Conservation (phyloP, 768 basidiomycete genomes). For the Dioszegia aurantiaca region DNA sequence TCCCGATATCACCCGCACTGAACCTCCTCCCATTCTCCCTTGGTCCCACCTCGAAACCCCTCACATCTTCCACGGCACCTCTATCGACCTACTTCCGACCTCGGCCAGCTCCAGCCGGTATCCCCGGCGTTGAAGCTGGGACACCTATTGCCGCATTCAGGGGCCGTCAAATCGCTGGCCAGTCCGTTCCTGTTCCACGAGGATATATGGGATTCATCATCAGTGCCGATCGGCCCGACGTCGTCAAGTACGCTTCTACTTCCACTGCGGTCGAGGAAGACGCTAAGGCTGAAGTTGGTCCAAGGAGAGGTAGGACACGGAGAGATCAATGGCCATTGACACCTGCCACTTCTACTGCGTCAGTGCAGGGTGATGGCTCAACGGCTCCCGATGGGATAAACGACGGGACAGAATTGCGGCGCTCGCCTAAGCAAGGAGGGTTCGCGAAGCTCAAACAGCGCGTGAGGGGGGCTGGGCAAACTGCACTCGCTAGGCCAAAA, state of each 20-base stretch:
- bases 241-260: constrained; percentile 14
- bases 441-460: constrained; percentile 7
- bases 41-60: constrained; percentile 23
- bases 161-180: constrained; percentile 36
- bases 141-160: constrained; percentile 36
- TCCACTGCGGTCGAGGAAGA: neutral
- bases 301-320: neutral
- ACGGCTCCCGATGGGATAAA: neutral
- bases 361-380: neutral
- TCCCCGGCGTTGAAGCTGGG: constrained; percentile 22
- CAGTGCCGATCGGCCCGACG: constrained; percentile 13
- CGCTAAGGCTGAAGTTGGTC: neutral
- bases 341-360: constrained; percentile 20
- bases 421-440: constrained; percentile 17
- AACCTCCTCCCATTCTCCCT: constrained; percentile 43
- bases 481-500: constrained; percentile 34
- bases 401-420: constrained; percentile 13
- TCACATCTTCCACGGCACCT: constrained; percentile 18
- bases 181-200: constrained; percentile 28
- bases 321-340: constrained; percentile 23
- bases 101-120: constrained; percentile 22
- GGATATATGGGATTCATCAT: constrained; percentile 37
- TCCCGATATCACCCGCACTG: constrained; percentile 22
- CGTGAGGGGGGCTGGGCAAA: constrained; percentile 32
- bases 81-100: constrained; percentile 33